Evolutionary conservation across 2,329 filamentous ascomycete genomes (phyloP).

Genomic region (Alternaria atra): DNA sequence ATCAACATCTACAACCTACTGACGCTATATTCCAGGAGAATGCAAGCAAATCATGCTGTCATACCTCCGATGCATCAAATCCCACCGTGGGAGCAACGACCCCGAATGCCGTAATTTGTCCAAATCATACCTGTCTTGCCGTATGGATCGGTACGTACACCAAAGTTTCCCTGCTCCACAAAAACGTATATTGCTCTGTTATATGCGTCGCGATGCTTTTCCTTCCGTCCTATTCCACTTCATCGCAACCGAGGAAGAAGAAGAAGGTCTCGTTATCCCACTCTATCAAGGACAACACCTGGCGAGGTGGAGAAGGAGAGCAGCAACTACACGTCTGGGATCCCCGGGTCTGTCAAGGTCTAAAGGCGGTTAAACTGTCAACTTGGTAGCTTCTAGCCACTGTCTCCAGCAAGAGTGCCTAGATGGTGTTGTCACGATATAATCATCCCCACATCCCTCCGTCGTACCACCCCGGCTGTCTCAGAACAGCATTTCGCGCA

Average conservation of each 20-base stretch:
- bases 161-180: not conserved
- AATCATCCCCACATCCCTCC: slow-evolving; percentile 28
- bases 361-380: slow-evolving; percentile 39
- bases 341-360: slow-evolving; percentile 36
- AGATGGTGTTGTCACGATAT: slow-evolving; percentile 19
- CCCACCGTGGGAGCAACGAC: slow-evolving; percentile 83
- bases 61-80: slow-evolving; percentile 89
- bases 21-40: slow-evolving; percentile 69
- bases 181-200: not conserved
- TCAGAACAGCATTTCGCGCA: slow-evolving; percentile 22
- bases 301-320: slow-evolving; percentile 35
- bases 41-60: slow-evolving; percentile 88
- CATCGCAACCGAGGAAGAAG: slow-evolving; percentile 30
- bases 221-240: no score
- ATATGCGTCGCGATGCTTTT: not conserved
- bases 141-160: slow-evolving; percentile 85
- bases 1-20: slow-evolving; percentile 12
- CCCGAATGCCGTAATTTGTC: slow-evolving; percentile 84
- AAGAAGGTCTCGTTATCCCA: slow-evolving; percentile 39
- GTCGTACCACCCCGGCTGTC: slow-evolving; percentile 37
- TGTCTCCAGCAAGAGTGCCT: slow-evolving; percentile 21
- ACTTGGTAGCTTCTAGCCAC: slow-evolving; percentile 28
- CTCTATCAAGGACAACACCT: slow-evolving; percentile 41
- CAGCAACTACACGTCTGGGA: slow-evolving; percentile 26
- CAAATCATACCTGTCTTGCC: slow-evolving; percentile 87